These are phyloP conservation scores for Wickerhamiella sorbophila DNA, from an alignment of 805 yeast species.

Conservation along the genomic window DNA sequence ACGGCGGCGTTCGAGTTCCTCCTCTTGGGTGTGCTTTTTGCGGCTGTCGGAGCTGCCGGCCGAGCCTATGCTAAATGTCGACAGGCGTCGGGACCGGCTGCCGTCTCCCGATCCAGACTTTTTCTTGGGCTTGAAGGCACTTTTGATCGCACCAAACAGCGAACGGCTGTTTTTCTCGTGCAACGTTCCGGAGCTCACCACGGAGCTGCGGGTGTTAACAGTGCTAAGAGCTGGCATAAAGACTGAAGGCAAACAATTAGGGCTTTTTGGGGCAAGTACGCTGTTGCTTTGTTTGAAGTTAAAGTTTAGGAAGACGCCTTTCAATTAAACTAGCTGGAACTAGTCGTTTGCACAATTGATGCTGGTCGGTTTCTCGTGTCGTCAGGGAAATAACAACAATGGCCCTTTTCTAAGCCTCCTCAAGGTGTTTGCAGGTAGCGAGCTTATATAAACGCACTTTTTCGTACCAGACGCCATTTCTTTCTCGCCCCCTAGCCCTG, in stretches of 20 bases:
- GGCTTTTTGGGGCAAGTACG: not conserved
- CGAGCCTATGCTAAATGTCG: conserved; percentile 4
- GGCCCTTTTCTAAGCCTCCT: too few relatives aligned
- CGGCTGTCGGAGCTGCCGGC: not conserved
- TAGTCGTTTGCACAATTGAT: too few relatives aligned
- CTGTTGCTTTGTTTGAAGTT: not conserved
- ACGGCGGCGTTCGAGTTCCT: conserved; percentile 16
- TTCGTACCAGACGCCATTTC: too few relatives aligned
- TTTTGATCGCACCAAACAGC: not conserved
- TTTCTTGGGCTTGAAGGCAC: not conserved
- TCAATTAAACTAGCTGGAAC: too few relatives aligned
- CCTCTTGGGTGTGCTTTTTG: conserved; percentile 2
- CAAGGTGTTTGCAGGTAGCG: too few relatives aligned
- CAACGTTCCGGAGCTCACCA: not conserved
- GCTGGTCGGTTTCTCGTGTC: too few relatives aligned
- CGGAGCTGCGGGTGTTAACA: not conserved
- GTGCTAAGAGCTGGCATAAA: conserved; percentile 1
- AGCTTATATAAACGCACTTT: too few relatives aligned
- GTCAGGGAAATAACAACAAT: too few relatives aligned
- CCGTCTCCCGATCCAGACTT: not conserved
- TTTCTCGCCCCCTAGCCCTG: too few relatives aligned
- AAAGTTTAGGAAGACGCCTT: too few relatives aligned
- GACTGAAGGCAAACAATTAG: not conserved
- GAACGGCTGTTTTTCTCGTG: not conserved
- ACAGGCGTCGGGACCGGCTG: conserved; percentile 9